Base-by-base conservation (phyloP, 257 asterid species). In the Nicotiana knightiana region DNA sequence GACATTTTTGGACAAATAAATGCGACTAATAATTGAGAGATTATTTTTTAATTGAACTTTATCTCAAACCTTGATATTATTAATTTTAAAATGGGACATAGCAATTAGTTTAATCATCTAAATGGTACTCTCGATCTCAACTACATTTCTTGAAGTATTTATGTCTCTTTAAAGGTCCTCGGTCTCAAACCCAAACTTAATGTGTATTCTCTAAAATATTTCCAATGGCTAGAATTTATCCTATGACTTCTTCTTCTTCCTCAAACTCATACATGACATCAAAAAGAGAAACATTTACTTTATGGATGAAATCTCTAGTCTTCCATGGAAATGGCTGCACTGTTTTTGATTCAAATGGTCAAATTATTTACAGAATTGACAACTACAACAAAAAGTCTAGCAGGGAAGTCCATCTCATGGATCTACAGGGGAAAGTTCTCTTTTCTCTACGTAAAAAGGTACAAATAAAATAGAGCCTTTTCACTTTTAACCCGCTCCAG, bases 231-330 rank as follows among this genome's bases (percentile, higher is more conserved):
- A 94, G 88, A 87, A 84, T 93, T 83, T 86, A 88, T 68, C 97
- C 97, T 2, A 87, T 88, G 71, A 18, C 77, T 16, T 37, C 68
- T 17, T 85, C 26, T 21, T 81, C 85, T 51, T 35, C 85, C 48
- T 30, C 66, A 9, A 57, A 57, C 48, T 64, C 82, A 24, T 85
- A 82, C 28, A 12, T 82, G n/a, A 84, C 89, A 2, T 81, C 91
- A 12, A 62, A 79, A 39, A 86, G 88, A 78, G 94, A 92, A 76
- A 58, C 83, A 4, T 91, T 89, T 75, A 93, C 97, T 1, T 55
- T 93, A 67, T 92, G 93, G 97, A 88, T 92, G 97, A 93, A 90
- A 80, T 93, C 97, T 8, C 91, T 93, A 4, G 89, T 93, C 54
- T 82, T 87, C 80, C 87, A 90, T 24, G 87, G 95, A 81, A 87